Evolutionary conservation across 2,329 filamentous ascomycete species (phyloP).

Genomic region (Curvularia lunata): DNA sequence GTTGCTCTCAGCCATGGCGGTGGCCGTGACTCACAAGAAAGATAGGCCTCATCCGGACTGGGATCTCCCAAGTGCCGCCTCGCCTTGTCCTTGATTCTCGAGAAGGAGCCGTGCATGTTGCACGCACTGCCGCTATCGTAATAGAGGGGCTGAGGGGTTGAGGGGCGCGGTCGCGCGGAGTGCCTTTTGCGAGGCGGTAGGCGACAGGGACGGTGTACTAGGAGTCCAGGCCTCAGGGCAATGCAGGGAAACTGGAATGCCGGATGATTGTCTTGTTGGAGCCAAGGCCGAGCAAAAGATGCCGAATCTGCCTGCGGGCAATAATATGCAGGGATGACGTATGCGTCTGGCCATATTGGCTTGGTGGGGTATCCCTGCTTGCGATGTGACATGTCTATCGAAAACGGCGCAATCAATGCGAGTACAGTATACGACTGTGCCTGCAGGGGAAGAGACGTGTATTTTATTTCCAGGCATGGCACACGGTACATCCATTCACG

Average conservation of each 20-base stretch:
- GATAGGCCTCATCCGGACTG: constrained; percentile 69
- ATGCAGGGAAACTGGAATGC: constrained; percentile 5
- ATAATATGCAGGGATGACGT: constrained; percentile 27
- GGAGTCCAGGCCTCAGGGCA: constrained; percentile 1
- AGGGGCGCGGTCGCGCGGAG: constrained; percentile 2
- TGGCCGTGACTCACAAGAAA: constrained; percentile 67
- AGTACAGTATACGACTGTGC: not conserved
- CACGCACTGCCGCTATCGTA: constrained; percentile 1
- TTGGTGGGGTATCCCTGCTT: constrained; percentile 8
- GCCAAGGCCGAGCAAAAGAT: constrained; percentile 9
- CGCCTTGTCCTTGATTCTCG: constrained; percentile 35
- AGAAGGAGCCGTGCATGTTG: constrained; percentile 31
- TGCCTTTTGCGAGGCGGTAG: constrained; percentile 4
- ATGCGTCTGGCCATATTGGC: constrained; percentile 18
- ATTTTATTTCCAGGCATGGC: not conserved
- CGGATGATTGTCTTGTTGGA: constrained; percentile 23
- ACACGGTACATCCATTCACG: not conserved
- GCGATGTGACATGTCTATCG: not conserved
- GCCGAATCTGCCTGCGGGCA: constrained; percentile 12
- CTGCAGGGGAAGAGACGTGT: not conserved
- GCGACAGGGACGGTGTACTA: not conserved
- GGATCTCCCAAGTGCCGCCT: constrained; percentile 39
- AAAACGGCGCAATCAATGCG: not conserved
- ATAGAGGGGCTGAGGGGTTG: constrained; percentile 1
- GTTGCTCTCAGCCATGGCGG: not conserved